Conservation (phyloP, 306 rosid genomes). For the Rosa lucieae region DNA sequence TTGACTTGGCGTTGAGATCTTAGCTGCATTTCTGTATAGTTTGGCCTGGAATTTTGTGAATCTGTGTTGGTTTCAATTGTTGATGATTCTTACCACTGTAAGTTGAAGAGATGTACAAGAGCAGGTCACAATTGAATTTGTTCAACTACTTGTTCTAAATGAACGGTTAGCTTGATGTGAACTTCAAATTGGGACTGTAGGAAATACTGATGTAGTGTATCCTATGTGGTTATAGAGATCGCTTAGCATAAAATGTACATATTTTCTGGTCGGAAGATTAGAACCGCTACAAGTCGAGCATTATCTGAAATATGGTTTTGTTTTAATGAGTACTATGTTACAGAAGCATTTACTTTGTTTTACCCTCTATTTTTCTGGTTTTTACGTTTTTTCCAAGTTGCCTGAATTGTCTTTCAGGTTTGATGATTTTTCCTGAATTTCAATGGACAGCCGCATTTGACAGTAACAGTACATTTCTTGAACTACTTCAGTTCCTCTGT, state of each 20-base stretch:
- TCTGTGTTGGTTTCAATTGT: not conserved
- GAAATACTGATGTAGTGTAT: not conserved
- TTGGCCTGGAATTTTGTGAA: not conserved
- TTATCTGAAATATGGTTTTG: not conserved
- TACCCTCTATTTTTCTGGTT: not conserved
- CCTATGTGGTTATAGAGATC: not conserved
- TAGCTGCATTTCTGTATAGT: slow-evolving; percentile 14
- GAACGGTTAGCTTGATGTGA: not conserved
- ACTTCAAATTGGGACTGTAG: too few relatives aligned
- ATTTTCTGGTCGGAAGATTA: not conserved
- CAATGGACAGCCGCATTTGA: not conserved
- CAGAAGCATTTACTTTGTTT: not conserved
- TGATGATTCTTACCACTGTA: too few relatives aligned
- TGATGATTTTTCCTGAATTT: not conserved
- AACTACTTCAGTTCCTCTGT: not conserved
- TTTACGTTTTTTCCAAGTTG: not conserved
- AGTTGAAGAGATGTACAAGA: not conserved
- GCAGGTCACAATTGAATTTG: not conserved
- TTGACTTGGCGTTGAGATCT: slow-evolving; percentile 28
- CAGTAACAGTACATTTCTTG: not conserved
- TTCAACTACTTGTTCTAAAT: not conserved
- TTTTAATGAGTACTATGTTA: not conserved
- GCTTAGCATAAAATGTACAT: not conserved
- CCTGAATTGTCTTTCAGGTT: not conserved
- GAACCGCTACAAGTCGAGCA: not conserved